phyloP scores from a whole-genome alignment of 2,329 filamentous ascomycete species.

The Graphiopsis chlorocephala region DNA sequence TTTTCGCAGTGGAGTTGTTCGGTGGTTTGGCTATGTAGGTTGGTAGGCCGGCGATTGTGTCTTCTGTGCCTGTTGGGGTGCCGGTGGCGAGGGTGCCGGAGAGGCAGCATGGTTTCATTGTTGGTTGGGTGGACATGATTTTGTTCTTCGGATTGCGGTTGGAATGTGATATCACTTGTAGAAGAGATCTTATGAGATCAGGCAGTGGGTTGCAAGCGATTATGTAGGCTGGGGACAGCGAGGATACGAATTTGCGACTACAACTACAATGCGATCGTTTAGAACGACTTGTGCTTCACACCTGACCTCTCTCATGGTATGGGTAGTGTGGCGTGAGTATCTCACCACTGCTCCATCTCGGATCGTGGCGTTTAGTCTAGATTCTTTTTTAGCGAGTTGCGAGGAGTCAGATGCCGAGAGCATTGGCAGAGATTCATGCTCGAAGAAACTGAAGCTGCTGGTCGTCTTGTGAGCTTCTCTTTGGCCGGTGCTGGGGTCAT shows the following conservation, averaged over 20 bases:
- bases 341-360: not conserved
- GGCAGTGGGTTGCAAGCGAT: not conserved
- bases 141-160: not conserved
- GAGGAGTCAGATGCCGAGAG: not conserved
- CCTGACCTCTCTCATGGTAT: not conserved
- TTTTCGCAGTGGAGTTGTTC: slow-evolving; percentile 41
- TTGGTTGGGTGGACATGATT: not conserved
- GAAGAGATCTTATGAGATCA: not conserved
- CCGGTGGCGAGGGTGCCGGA: slow-evolving; percentile 41
- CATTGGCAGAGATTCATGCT: no score
- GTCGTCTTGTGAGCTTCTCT: not conserved
- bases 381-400: not conserved
- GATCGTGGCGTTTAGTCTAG: not conserved
- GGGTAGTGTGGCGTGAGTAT: not conserved
- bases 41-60: slow-evolving; percentile 39
- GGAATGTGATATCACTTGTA: not conserved
- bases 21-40: slow-evolving; percentile 47
- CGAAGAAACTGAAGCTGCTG: not conserved
- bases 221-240: not conserved
- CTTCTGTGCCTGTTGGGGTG: slow-evolving; percentile 34
- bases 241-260: not conserved
- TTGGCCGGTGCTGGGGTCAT: not conserved
- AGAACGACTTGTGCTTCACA: not conserved
- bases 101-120: slow-evolving; percentile 42
- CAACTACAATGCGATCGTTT: not conserved